These are phyloP conservation scores for Harrya chromipes DNA, from an alignment of 768 basidiomycete genomes.

Conservation along the genomic window DNA sequence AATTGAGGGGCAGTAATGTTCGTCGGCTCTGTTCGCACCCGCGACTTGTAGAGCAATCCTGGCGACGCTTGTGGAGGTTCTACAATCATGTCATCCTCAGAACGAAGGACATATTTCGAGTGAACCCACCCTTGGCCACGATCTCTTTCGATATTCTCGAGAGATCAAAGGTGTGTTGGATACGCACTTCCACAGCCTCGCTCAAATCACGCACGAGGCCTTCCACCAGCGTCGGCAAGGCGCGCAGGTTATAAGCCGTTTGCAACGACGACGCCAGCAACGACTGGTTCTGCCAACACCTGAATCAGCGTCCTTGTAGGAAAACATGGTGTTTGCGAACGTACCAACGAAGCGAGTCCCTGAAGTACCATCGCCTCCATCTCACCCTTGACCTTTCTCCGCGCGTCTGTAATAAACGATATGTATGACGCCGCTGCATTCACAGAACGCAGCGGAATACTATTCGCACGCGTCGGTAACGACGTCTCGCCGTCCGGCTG, in stretches of 20 bases:
- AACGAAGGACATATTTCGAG: background rate
- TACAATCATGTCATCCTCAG: background rate
- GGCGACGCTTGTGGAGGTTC: constrained; percentile 28
- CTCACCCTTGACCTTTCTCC: constrained; percentile 67
- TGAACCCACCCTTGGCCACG: constrained; percentile 61
- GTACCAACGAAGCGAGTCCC: constrained; percentile 74
- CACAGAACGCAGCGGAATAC: constrained; percentile 69
- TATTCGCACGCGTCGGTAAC: constrained; percentile 17
- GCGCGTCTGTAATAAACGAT: constrained; percentile 68
- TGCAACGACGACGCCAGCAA: constrained; percentile 91
- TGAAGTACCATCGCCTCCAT: constrained; percentile 90
- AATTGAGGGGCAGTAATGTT: constrained; percentile 85
- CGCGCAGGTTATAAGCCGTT: constrained; percentile 89
- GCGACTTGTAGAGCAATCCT: constrained; percentile 71
- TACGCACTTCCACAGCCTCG: constrained; percentile 77
- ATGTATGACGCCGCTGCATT: constrained; percentile 67
- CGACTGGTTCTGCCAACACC: constrained; percentile 69
- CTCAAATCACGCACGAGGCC: constrained; percentile 76
- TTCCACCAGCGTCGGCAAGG: constrained; percentile 80
- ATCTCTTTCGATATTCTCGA: constrained; percentile 84
- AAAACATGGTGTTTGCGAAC: constrained; percentile 23
- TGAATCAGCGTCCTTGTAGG: background rate
- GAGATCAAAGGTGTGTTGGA: constrained; percentile 82
- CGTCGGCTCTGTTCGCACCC: constrained; percentile 88
- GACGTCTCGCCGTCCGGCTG: constrained; percentile 9